A percentile compares a stretch with the other conserved stretches of the same genome.
Conservation (phyloP, 1,284 basidiomycete species). For the Leccinum subrobustum region DNA sequence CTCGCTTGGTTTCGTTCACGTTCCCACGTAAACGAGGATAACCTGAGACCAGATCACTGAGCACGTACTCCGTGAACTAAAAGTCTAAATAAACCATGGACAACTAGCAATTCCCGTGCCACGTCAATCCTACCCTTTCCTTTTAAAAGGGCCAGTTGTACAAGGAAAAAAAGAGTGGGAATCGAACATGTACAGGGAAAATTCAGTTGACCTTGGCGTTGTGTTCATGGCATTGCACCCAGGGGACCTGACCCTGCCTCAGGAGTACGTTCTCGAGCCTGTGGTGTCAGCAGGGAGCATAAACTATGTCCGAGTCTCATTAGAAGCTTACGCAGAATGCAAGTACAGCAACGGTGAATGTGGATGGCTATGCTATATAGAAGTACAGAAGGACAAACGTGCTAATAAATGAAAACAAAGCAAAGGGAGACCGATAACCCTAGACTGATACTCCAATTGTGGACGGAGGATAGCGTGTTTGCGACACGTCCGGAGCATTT, state of each 20-base stretch:
- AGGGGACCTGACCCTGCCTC: slow-evolving; percentile 12
- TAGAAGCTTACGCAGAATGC: slow-evolving; percentile 21
- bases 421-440: neutral
- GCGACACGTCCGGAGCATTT: slow-evolving; percentile 22
- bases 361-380: slow-evolving; percentile 26
- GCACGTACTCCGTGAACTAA: slow-evolving; percentile 13
- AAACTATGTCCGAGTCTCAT: slow-evolving; percentile 12
- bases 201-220: slow-evolving; percentile 2
- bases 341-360: slow-evolving; percentile 20
- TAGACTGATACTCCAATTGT: slow-evolving; percentile 25
- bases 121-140: slow-evolving; percentile 16
- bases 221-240: slow-evolving; percentile 6
- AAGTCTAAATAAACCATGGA: slow-evolving; percentile 29
- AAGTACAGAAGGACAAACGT: slow-evolving; percentile 25
- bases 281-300: neutral
- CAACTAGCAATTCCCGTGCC: slow-evolving; percentile 8
- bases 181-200: slow-evolving; percentile 13
- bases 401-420: slow-evolving; percentile 23
- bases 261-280: neutral
- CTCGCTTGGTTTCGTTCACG: slow-evolving; percentile 11
- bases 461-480: slow-evolving; percentile 24
- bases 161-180: slow-evolving; percentile 10
- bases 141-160: slow-evolving; percentile 3
- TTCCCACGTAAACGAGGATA: slow-evolving; percentile 23
- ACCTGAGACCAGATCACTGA: slow-evolving; percentile 7